Percentiles rank a stretch among this genome's conserved stretches.
These are phyloP conservation scores for Cryphonectria parasitica DNA, from an alignment of 2,329 filamentous ascomycete genomes.

Conservation along the genomic window DNA sequence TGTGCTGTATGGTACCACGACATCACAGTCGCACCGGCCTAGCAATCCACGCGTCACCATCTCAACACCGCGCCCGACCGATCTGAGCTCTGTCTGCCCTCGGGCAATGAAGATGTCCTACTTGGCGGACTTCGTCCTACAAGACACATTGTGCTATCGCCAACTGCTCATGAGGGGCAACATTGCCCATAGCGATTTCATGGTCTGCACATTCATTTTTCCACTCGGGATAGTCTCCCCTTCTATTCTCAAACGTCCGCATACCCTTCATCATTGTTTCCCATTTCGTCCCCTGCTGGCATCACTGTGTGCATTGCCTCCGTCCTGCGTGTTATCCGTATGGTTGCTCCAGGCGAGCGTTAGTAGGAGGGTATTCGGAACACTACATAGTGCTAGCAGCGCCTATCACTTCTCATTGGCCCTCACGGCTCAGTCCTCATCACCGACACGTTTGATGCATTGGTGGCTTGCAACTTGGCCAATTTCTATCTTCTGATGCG, in stretches of 20 bases:
- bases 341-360: conserved; percentile 1
- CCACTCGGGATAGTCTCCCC: background rate
- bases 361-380: background rate
- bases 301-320: background rate
- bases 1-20: background rate
- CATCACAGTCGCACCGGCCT: background rate
- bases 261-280: background rate
- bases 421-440: background rate
- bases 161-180: background rate
- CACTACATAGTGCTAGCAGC: background rate
- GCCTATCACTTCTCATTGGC: background rate
- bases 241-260: background rate
- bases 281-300: background rate
- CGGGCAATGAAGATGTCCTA: background rate
- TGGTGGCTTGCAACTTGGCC: conserved; percentile 1
- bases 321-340: background rate
- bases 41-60: background rate
- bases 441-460: conserved; percentile 8
- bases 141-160: background rate
- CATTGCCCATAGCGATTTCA: background rate
- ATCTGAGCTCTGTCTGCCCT: background rate
- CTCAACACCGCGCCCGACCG: background rate
- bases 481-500: background rate
- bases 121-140: background rate
- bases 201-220: background rate